Evolutionary conservation across 1,284 basidiomycete genomes (phyloP), one percentile per base, ranked within the genome.

Genomic region (Melampsora medusae): DNA sequence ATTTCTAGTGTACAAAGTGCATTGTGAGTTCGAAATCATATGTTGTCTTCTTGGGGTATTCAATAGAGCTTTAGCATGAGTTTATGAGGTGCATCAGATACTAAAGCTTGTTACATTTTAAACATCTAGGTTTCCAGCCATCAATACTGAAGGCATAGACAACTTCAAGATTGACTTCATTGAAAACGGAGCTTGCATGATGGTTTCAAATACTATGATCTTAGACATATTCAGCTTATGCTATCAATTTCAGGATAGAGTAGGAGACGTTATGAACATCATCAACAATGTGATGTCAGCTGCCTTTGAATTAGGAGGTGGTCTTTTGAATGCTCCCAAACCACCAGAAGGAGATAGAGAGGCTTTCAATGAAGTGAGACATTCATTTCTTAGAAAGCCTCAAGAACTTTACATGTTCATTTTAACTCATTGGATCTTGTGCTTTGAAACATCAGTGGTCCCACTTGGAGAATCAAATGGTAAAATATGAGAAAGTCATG

Each of bases 381-480:
- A 33, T 25, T 9, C 0, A 42, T 35, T 50, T 59, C 35, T 17
- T 17, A 6, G 10, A 28, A 48, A 42, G 42, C 17, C 62, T 12
- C 17, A 10, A 17, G 62, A 25, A 22, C 0, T 14, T 19, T 17
- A 31, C 60, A 25, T 33, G 14, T 14, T 19, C 3, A 19, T 50
- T 62, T 25, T 49, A 10, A 66, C 31, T 61, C 2, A 12, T 17
- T 53, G 35, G 53, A 19, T 38, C n/a, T 38, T 22, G 2, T 65
- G n/a, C 33, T 28, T 59, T 49, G 6, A 64, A n/a, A 38, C 59
- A 59, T 1, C n/a, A 77, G 74, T 77, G 74, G 74, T 46, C 74
- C 25, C 67, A 77, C 31, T 69, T 77, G 35, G 67, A 77, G 56
- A 69, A 69, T 22, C 74, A 69, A 66, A 69, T 77, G 67, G 7